Base-by-base conservation (phyloP, 2,329 filamentous ascomycete genomes). In the Xenosphaeropsis pyriputrescens region DNA sequence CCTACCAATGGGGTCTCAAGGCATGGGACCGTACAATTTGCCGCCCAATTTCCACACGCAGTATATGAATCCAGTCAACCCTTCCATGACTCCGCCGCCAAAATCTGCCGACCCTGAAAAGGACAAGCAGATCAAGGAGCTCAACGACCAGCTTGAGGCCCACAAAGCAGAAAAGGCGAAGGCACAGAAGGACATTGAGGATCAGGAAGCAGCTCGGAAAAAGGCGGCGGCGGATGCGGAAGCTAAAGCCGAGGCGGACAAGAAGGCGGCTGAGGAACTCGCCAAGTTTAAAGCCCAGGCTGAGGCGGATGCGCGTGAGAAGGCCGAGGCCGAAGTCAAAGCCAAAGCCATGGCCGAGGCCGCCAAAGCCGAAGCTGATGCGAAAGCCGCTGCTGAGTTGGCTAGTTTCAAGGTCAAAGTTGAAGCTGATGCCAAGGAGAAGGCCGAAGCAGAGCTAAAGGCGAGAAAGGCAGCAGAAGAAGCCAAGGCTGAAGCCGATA, bases 371-470 rank as follows among this genome's bases (percentile, higher is more conserved):
- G 33, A 35, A 36, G 48, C 47, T 6, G 42, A 44, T 8, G 46
- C 45, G 31, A 46, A 47, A 32, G 42, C 36, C 7, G 42, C 41
- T 18, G 41, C 40, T 36, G 40, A 46, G 35, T 61, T 62, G 41
- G 52, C 50, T 12, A 58, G 61, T 43, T 52, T 50, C 33, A 60
- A 54, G 39, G 53, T 54, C 4, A 59, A 61, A 32, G 58, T 58
- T 29, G 54, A 61, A 45, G 55, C 52, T 4, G 58, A 59, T 41
- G 53, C 52, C 0, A 48, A 57, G 29, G 54, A 50, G 17, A 46
- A 45, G 13, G 45, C 41, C 7, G 42, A 47, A 14, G 47, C 48
- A 18, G 45, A 44, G 12, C 45, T 48, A 34, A 43, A 47, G 15
- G 41, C 45, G 35, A 38, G 34, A n/a, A 44, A 43, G 16, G 43